Evolutionary conservation across 1,284 basidiomycete genomes (phyloP).

Genomic region (Wolfiporia cocos): DNA sequence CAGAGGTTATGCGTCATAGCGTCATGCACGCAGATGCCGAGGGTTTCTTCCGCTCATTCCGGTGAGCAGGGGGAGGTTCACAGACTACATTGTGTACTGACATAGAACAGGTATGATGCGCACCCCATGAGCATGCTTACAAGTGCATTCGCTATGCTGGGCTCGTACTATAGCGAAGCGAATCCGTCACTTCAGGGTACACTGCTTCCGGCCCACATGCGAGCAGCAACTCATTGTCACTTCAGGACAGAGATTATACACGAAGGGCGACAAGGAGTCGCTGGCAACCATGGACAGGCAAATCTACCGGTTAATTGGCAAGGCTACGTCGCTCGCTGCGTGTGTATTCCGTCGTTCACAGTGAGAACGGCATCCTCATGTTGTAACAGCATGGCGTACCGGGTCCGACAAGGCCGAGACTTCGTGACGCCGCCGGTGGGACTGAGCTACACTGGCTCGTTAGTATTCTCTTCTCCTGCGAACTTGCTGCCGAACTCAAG

Average conservation of each 20-base stretch:
- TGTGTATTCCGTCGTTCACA: constrained; percentile 34
- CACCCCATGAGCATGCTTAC: constrained; percentile 88
- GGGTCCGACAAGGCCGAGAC: constrained; percentile 79
- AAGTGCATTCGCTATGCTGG: constrained; percentile 79
- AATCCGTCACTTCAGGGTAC: constrained; percentile 75
- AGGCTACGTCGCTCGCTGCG: constrained; percentile 83
- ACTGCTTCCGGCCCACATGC: no score
- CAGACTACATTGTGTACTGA: no score
- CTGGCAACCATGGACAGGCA: constrained; percentile 84
- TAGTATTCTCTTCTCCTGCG: constrained; percentile 22
- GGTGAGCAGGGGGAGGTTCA: constrained; percentile 45
- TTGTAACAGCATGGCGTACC: constrained; percentile 72
- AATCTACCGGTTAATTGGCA: constrained; percentile 82
- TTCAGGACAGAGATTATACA: constrained; percentile 76
- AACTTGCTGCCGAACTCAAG: not conserved
- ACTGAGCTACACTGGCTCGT: constrained; percentile 80
- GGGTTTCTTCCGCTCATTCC: constrained; percentile 74
- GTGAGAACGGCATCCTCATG: no score
- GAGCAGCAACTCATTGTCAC: not conserved
- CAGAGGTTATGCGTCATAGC: constrained; percentile 75
- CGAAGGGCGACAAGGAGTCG: constrained; percentile 56
- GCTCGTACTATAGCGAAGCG: constrained; percentile 79
- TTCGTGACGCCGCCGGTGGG: constrained; percentile 84
- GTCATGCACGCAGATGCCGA: constrained; percentile 76
- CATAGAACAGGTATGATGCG: constrained; percentile 64